Base-by-base conservation (phyloP, 495 filamentous ascomycete species). In the Baudoinia panamericana region DNA sequence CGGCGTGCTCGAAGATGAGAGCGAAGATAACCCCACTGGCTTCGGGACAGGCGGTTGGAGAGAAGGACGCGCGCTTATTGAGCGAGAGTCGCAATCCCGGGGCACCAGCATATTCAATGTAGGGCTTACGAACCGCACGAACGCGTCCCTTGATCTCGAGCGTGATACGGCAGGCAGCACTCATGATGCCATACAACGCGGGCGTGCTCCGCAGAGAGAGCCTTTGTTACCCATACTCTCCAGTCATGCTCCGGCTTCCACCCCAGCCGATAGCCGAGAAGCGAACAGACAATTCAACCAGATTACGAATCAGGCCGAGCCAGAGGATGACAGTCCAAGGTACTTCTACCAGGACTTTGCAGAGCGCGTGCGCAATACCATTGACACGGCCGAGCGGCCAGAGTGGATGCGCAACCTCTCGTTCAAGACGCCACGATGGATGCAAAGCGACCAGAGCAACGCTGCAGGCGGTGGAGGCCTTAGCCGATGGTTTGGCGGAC, bases 11-110 rank as follows among this genome's bases (percentile, higher is more conserved):
- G 74, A 88, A 27, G 76, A 82, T 28, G 80, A 84, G 19, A 78
- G 82, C n/a, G 76, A 80, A 23, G 76, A 81, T 36, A 77, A 76
- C 34, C 64, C 65, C 4, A 63, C 69, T 20, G 75, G 70, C 8
- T 80, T 76, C 41, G 85, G 85, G 22, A 73, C 75, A n/a, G 82
- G 81, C 17, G 75, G 78, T 12, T 97, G 90, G 90, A 69, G 87
- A 24, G 90, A 97, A 64, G 90, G 90, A 11, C 71, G 82, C n/a
- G 84, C 85, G 21, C 68, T 97, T 10, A 94, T 97, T 43, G 84
- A 94, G 44, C 75, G 87, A 11, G 90, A 97, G 55, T 56, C 92
- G 13, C 43, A 42, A 15, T 27, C 36, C 7, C 30, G 39, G 15
- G 42, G 43, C 13, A 39, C 32, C 12, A 36, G 31, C 1, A 36